Evolutionary conservation across 1,284 basidiomycete genomes (phyloP).

Genomic region (Puccinia novopanici): DNA sequence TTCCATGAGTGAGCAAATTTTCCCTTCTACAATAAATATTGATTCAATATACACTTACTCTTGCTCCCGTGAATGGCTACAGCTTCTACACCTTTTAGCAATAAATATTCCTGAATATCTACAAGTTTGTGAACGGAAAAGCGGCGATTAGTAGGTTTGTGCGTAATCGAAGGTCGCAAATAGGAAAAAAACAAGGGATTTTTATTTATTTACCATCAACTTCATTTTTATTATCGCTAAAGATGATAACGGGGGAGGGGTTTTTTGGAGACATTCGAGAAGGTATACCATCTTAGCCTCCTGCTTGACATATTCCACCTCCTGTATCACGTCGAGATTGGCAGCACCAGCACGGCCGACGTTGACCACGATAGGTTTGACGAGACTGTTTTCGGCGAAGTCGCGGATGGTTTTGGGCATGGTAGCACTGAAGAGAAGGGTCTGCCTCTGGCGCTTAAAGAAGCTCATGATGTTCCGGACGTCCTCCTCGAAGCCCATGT

Average conservation of each 20-base stretch:
- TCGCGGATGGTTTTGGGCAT: slow-evolving; percentile 99
- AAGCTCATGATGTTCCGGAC: slow-evolving; percentile 98
- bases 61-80: slow-evolving; percentile 98
- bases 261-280: slow-evolving; percentile 96
- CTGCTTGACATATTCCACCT: slow-evolving; percentile 98
- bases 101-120: slow-evolving; percentile 97
- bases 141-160: neutral
- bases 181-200: neutral
- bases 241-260: slow-evolving; percentile 94
- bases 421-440: slow-evolving; percentile 93
- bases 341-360: slow-evolving; percentile 97
- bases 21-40: too few species aligned
- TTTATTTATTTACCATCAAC: slow-evolving; percentile 80
- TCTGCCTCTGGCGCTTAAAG: slow-evolving; percentile 96
- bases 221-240: slow-evolving; percentile 99
- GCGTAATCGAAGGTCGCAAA: neutral
- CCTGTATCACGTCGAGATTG: slow-evolving; percentile 92
- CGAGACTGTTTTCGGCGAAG: slow-evolving; percentile 92
- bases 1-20: too few species aligned
- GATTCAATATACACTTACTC: too few species aligned
- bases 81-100: slow-evolving; percentile 95
- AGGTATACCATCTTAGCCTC: slow-evolving; percentile 99
- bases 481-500: slow-evolving; percentile 97
- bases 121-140: neutral
- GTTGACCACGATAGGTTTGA: slow-evolving; percentile 90